Percentiles rank a stretch among this genome's conserved stretches.
These are phyloP conservation scores for Mayamaea pseudoterrestris DNA, from an alignment of 108 stramenopile genomes.

Conservation along the genomic window DNA sequence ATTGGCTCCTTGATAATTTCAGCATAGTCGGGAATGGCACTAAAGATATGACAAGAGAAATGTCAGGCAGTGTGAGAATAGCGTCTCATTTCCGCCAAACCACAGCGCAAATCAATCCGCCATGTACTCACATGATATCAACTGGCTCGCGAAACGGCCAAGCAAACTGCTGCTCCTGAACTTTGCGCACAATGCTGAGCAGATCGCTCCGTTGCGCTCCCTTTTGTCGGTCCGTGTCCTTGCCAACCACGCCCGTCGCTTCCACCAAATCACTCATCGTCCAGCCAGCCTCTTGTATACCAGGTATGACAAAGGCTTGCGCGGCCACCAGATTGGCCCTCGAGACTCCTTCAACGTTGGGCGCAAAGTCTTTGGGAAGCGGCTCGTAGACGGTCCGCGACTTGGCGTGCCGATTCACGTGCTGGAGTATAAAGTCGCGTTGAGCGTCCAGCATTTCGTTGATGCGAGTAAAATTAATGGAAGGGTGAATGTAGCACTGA, in stretches of 20 bases:
- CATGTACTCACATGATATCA: conserved; percentile 50
- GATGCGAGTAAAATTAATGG: conserved; percentile 81
- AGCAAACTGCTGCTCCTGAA: conserved; percentile 81
- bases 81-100: no score
- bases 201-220: conserved; percentile 58
- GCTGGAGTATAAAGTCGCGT: conserved; percentile 50
- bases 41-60: no score
- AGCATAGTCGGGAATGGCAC: conserved; percentile 60
- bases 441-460: conserved; percentile 77
- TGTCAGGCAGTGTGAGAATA: no score
- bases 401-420: conserved; percentile 39
- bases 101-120: no score
- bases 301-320: conserved; percentile 72
- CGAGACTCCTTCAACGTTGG: conserved; percentile 32
- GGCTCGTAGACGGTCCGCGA: conserved; percentile 54
- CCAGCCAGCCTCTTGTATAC: conserved; percentile 91
- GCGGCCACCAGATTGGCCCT: conserved; percentile 43
- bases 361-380: conserved; percentile 36
- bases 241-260: conserved; percentile 41
- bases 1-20: conserved; percentile 79
- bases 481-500: conserved; percentile 95
- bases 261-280: conserved; percentile 66
- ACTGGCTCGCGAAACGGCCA: conserved; percentile 95
- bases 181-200: conserved; percentile 48
- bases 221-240: conserved; percentile 65